Base-by-base conservation (phyloP, 768 basidiomycete genomes). In the Ramaria rubella region DNA sequence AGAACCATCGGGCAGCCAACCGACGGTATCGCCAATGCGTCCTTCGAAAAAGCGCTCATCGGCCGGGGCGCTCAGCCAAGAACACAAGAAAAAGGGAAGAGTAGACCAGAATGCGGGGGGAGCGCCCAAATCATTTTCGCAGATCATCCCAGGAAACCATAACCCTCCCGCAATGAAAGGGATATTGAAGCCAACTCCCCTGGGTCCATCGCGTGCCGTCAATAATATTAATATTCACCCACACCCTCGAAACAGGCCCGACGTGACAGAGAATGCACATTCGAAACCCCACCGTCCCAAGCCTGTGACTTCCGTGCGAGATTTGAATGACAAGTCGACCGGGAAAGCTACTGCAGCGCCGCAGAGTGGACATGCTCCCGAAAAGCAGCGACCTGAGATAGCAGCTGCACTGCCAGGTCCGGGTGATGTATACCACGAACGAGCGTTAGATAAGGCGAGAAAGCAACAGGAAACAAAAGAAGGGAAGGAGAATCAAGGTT, bases 41-140 rank as follows among this genome's bases (percentile, higher is more conserved):
- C 66, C 63, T 26, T 69, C 76, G 23, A 73, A 64, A 61, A 85
- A 84, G 68, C 80, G 83, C 60, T 68, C 71, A 58, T 73, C 65
- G 31, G 67, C 69, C 34, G 66, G 23, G 14, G n/a, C 40, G 27
- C 38, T 26, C 1, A 5, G 19, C 5, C 38, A 24, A 5, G 52
- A 54, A 27, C 19, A 40, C 19, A 54, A 54, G 38, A 54, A 30
- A 51, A 51, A 54, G 23, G 8, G 50, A 29, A 19, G 24, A 24
- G 17, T 36, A 24, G 21, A 38, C 17, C 36, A 21, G 15, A 23
- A 44, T 42, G 52, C 40, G n/a, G n/a, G 15, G 17, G 38, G n/a
- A 21, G 17, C 52, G 38, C 38, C 26, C 17, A 40, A 31, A 21
- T 64, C 33, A 62, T 44, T 53, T 61, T 53, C 59, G 52, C 52